Conservation (phyloP, 768 basidiomycete genomes). For the Pulveroboletus frians region DNA sequence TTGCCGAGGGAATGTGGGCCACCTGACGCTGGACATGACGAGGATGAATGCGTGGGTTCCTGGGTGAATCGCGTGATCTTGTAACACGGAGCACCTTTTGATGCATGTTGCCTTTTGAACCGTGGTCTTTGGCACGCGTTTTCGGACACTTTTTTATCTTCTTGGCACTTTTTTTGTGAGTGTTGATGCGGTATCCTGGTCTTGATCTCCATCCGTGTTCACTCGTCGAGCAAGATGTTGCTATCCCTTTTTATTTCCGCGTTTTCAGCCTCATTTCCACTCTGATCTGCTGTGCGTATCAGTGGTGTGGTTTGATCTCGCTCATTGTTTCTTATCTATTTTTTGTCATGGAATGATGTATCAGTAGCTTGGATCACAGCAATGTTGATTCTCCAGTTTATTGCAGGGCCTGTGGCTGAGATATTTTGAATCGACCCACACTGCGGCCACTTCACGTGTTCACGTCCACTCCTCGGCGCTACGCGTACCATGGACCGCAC, state of each 20-base stretch:
- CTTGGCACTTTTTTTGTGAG: not conserved
- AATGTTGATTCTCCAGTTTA: not conserved
- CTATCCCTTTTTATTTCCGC: not conserved
- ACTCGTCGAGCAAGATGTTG: constrained; percentile 15
- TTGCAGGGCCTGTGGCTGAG: not conserved
- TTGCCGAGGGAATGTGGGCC: not conserved
- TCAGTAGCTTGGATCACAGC: constrained; percentile 5
- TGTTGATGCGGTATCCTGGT: constrained; percentile 5
- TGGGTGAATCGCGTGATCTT: constrained; percentile 3
- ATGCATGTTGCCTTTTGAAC: not conserved
- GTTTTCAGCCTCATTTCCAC: not conserved
- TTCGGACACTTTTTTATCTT: not conserved
- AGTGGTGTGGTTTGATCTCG: constrained; percentile 3
- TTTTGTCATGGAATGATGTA: constrained; percentile 7
- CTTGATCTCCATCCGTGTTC: constrained; percentile 2
- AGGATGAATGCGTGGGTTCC: not conserved
- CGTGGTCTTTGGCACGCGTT: not conserved
- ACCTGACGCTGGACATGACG: constrained; percentile 1
- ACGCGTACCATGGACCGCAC: too few species aligned
- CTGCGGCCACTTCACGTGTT: too few species aligned
- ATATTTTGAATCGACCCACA: too few species aligned
- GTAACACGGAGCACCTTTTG: not conserved
- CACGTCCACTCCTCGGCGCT: too few species aligned
- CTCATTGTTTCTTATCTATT: not conserved
- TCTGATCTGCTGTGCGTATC: constrained; percentile 18